These are phyloP conservation scores for Zygnema circumcarinatum DNA, from an alignment of 139 green algal genomes.

Conservation along the genomic window DNA sequence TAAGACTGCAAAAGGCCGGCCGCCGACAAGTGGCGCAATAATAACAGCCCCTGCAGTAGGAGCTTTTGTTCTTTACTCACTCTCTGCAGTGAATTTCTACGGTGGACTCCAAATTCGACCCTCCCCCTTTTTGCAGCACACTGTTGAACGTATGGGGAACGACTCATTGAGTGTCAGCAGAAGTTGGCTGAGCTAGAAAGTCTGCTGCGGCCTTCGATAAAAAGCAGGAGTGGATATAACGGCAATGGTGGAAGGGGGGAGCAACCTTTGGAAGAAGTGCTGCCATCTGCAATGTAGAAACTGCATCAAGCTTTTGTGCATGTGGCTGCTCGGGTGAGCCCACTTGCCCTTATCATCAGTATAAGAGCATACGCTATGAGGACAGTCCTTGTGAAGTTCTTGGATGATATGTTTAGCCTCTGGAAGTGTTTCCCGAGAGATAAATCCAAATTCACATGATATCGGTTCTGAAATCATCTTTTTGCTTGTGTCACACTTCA, in stretches of 20 bases:
- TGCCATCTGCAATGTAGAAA: constrained; percentile 34
- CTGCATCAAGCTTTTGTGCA: constrained; percentile 53
- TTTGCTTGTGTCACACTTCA: too few species aligned
- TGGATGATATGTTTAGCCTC: too few species aligned
- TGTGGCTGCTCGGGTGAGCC: constrained; percentile 37
- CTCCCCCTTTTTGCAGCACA: constrained; percentile 25
- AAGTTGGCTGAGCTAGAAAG: constrained; percentile 37
- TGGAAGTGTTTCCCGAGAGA: too few species aligned
- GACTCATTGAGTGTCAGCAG: neutral
- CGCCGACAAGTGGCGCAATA: neutral
- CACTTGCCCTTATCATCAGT: too few species aligned
- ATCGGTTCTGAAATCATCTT: too few species aligned
- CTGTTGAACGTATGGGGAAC: constrained; percentile 5
- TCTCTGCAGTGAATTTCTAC: neutral
- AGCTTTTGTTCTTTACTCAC: neutral
- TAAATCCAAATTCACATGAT: too few species aligned
- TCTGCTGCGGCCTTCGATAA: constrained; percentile 16
- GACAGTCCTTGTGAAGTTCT: too few species aligned
- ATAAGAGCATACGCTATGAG: too few species aligned
- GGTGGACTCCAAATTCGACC: constrained; percentile 9
- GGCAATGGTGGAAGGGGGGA: constrained; percentile 10
- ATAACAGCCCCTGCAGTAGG: neutral
- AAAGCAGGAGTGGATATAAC: neutral
- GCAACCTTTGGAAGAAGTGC: neutral
- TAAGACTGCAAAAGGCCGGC: too few species aligned